A percentile compares a stretch with the other conserved stretches of the same genome.
phyloP scores from a whole-genome alignment of 768 basidiomycete genomes.

The Pleurotus cornucopiae region DNA sequence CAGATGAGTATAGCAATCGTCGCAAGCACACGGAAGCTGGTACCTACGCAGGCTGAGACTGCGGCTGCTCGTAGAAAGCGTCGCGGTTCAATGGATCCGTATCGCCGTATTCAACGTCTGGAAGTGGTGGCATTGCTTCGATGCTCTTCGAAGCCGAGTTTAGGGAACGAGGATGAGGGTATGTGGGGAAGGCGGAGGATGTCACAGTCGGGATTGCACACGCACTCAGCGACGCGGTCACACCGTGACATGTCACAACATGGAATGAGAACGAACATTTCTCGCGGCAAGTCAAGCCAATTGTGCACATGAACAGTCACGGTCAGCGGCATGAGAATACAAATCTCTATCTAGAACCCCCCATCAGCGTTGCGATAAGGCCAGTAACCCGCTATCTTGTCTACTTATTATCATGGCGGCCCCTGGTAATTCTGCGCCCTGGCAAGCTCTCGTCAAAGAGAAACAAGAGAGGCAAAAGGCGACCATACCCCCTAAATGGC shows the following conservation, averaged over 20 bases:
- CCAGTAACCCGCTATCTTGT: too few relatives aligned
- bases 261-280: too few relatives aligned
- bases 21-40: background rate
- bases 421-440: slow-evolving; percentile 7
- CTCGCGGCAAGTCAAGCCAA: background rate
- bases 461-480: slow-evolving; percentile 46
- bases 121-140: slow-evolving; percentile 31
- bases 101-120: slow-evolving; percentile 32
- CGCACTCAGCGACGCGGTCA: slow-evolving; percentile 7
- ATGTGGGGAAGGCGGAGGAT: background rate
- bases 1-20: background rate
- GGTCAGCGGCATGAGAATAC: background rate
- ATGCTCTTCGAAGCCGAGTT: background rate
- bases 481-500: slow-evolving; percentile 53
- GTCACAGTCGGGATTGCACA: background rate
- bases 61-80: slow-evolving; percentile 9
- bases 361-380: too few relatives aligned
- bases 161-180: background rate
- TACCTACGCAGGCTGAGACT: slow-evolving; percentile 11
- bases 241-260: slow-evolving; percentile 4
- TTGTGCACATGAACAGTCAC: background rate
- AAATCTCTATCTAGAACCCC: too few relatives aligned
- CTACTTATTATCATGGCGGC: too few relatives aligned
- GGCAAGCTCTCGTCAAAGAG: slow-evolving; percentile 21
- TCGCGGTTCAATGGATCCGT: slow-evolving; percentile 31